Conservation (phyloP, 108 stramenopile genomes). For the Nannochloropsis gaditana region DNA sequence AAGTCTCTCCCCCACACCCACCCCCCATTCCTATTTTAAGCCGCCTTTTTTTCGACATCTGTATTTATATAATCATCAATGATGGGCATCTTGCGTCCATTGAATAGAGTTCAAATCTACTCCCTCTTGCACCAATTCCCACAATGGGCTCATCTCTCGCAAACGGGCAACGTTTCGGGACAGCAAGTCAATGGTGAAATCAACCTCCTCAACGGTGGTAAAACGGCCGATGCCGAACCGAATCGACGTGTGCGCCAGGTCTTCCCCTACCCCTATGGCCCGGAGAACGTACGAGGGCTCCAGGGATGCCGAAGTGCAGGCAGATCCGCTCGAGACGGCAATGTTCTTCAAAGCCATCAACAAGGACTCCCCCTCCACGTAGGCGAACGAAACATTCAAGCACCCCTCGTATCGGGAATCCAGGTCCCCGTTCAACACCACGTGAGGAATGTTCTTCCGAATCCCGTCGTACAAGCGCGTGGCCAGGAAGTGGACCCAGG, state of each 20-base stretch:
- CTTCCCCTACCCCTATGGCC: slow-evolving; percentile 89
- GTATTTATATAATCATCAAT: not conserved
- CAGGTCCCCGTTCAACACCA: slow-evolving; percentile 84
- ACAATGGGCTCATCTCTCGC: slow-evolving; percentile 95
- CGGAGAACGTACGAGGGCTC: slow-evolving; percentile 98
- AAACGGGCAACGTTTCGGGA: slow-evolving; percentile 81
- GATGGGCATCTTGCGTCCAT: slow-evolving; percentile 85
- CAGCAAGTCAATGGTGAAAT: slow-evolving; percentile 85
- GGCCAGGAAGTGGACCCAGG: slow-evolving; percentile 66
- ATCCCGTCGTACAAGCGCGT: slow-evolving; percentile 75
- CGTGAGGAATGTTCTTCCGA: slow-evolving; percentile 71
- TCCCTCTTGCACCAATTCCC: slow-evolving; percentile 99
- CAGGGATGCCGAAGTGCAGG: slow-evolving; percentile 93
- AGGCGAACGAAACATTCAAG: slow-evolving; percentile 95
- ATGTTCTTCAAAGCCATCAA: slow-evolving; percentile 97
- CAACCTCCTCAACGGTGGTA: slow-evolving; percentile 87
- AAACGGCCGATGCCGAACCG: slow-evolving; percentile 93
- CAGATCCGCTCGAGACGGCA: slow-evolving; percentile 91
- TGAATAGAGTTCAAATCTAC: slow-evolving; percentile 94
- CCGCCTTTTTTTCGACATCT: no score
- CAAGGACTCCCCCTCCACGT: slow-evolving; percentile 94
- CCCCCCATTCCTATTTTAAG: no score
- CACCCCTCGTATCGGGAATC: slow-evolving; percentile 78
- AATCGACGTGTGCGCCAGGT: slow-evolving; percentile 91
- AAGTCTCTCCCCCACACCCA: no score